Evolutionary conservation across 2,329 filamentous ascomycete species (phyloP), one percentile per base, ranked within the genome.

Genomic region (Dryadomyces quercivorus): DNA sequence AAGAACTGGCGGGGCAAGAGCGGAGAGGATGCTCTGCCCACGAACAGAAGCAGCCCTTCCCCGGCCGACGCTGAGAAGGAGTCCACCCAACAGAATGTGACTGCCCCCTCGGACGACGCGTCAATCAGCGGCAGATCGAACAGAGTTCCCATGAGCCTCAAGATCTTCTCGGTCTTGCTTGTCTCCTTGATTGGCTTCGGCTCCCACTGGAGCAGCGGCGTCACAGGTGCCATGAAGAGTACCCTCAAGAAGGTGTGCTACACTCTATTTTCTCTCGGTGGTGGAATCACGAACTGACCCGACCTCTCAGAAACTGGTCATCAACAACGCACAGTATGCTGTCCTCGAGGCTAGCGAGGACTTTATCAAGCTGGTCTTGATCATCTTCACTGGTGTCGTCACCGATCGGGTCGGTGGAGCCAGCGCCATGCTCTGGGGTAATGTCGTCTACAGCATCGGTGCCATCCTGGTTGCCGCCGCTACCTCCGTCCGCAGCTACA

Each of bases 341-440:
- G 67, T 82, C 0, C 69, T 84, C 0, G 77, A 81, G 59, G 75
- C 79, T 0, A 82, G 78, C 46, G 76, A 82, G 58, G 74, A 82
- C 60, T 84, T 83, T 55, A 82, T 84, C 75, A 74, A 74, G 15
- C 80, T 77, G 0, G 68, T 73, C 0, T 63, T 83, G 2, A 78
- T 83, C 20, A 64, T 82, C 0, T 56, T 71, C 26, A 79, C 72
- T 21, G 80, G 80, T 1, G 58, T 80, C 1, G 61, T 82, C 76
- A 59, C 58, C 5, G 58, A 59, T 52, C 58, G 58, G 10, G 71
- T 80, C 16, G 80, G 80, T 1, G 80, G 80, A 26, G 79, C 21
- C 70, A 47, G 67, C 51, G 75, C 77, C 53, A 78, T 82, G 61
- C 69, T 82, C 12, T 82, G 74, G 61, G 80, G 80, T n/a, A 84